phyloP scores from a whole-genome alignment of 805 yeast species.

The Lachancea kluyveri region DNA sequence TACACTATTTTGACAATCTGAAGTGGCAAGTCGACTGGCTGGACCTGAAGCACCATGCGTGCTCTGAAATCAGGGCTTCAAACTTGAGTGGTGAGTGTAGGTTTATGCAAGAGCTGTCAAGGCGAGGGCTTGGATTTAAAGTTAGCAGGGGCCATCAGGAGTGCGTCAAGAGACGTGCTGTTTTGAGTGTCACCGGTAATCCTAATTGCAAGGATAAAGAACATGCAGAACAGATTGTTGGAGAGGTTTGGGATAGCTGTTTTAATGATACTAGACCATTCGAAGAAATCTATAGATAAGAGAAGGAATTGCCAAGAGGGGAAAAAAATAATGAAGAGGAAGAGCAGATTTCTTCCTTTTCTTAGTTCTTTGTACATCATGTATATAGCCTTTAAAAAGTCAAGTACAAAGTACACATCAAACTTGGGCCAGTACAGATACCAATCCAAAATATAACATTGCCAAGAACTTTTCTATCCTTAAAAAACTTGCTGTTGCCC shows the following conservation, averaged over 20 bases:
- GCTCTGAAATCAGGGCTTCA: slow-evolving; percentile 93
- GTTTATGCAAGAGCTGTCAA: slow-evolving; percentile 71
- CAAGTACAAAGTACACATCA: slow-evolving; percentile 78
- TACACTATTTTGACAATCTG: slow-evolving; percentile 88
- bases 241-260: slow-evolving; percentile 88
- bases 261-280: slow-evolving; percentile 94
- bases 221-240: slow-evolving; percentile 73
- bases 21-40: slow-evolving; percentile 84
- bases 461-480: slow-evolving; percentile 54
- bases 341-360: slow-evolving; percentile 1
- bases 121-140: slow-evolving; percentile 35
- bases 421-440: slow-evolving; percentile 80
- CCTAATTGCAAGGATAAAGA: slow-evolving; percentile 70
- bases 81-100: slow-evolving; percentile 93
- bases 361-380: slow-evolving; percentile 1
- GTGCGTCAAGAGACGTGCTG: slow-evolving; percentile 86
- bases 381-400: slow-evolving; percentile 43
- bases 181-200: slow-evolving; percentile 75
- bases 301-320: neutral
- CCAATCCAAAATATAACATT: slow-evolving; percentile 89
- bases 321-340: neutral
- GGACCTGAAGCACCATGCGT: slow-evolving; percentile 88
- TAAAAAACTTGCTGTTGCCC: slow-evolving; percentile 53
- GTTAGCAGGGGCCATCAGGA: slow-evolving; percentile 81
- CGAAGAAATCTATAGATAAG: slow-evolving; percentile 75